Base-by-base conservation (phyloP, 1,284 basidiomycete species). In the Leccinum variabile region DNA sequence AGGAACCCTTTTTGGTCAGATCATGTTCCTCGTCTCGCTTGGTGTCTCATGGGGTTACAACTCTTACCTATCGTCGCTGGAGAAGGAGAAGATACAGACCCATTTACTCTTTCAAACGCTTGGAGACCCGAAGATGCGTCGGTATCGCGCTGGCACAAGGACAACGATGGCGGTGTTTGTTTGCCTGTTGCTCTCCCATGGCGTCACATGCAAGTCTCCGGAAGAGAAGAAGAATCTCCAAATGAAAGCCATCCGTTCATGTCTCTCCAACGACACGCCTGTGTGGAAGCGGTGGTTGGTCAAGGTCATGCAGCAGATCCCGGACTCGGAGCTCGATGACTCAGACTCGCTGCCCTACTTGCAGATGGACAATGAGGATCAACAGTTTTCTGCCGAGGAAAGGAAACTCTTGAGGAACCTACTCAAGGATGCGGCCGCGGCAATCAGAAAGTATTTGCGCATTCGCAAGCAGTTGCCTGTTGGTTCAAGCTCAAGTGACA, bases 11-110 rank as follows among this genome's bases (percentile, higher is more conserved):
- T 70, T 74, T 16, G 72, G 72, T 4, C 73, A 75, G 57, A 59
- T 66, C 33, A 69, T 75, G 68, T 75, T 75, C 62, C 54, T 75
- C 10, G 9, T 59, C 25, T 72, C 73, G 10, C 62, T 75, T 32
- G 65, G 59, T 0, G 58, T 63, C 2, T 75, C 73, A 1, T 75
- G 72, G 73, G 44, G 13, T 4, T 69, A 74, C 30, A 75, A 68
- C 35, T 63, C 64, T 0, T 72, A 64, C 41, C 63, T 76, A 5
- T 68, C 73, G 2, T 70, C 69, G 1, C 30, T 69, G 8, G 66
- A 71, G 57, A 69, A 66, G 49, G 72, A 75, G 32, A 69, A 66
- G 54, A 61, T 73, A 33, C 74, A 76, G 52, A 55, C 57, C 3
- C 2, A 56, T 0, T 16, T 75, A 3, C 64, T 73, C 25, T 65